Percentiles rank a stretch among this genome's conserved stretches.
Evolutionary conservation across 1,139 yeast species (phyloP).

Genomic region (Suhomyces bribrorum): DNA sequence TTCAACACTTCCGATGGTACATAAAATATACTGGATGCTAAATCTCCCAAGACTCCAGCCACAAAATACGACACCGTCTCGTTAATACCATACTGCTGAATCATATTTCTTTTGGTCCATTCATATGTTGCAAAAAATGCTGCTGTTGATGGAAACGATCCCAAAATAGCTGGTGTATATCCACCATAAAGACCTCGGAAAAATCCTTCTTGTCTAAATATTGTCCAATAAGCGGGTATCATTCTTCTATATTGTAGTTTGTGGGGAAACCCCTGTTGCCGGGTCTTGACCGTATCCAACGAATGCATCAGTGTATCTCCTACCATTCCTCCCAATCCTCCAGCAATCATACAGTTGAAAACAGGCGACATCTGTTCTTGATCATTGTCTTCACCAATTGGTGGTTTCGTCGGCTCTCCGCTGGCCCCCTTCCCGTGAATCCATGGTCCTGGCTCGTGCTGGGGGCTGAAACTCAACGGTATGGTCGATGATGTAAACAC

Average conservation of each 20-base stretch:
- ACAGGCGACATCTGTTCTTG: conserved; percentile 40
- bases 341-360: conserved; percentile 75
- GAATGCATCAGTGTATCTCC: conserved; percentile 97
- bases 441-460: conserved; percentile 11
- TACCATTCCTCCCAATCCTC: conserved; percentile 91
- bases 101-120: conserved; percentile 67
- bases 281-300: conserved; percentile 90
- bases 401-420: conserved; percentile 1
- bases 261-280: conserved; percentile 90
- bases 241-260: conserved; percentile 65
- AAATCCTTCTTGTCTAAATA: conserved; percentile 80
- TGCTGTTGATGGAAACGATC: conserved; percentile 91
- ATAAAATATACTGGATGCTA: conserved; percentile 85
- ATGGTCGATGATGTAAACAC: conserved; percentile 44
- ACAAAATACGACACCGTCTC: conserved; percentile 78
- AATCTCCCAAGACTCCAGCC: conserved; percentile 90
- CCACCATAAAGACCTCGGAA: conserved; percentile 88
- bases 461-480: conserved; percentile 40
- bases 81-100: conserved; percentile 63
- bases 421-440: conserved; percentile 18
- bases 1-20: conserved; percentile 98
- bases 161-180: conserved; percentile 85
- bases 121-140: conserved; percentile 92
- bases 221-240: conserved; percentile 69
- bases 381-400: conserved; percentile 8